Base-by-base conservation (phyloP, 441 rosid genomes). In the Erodium trifolium region DNA sequence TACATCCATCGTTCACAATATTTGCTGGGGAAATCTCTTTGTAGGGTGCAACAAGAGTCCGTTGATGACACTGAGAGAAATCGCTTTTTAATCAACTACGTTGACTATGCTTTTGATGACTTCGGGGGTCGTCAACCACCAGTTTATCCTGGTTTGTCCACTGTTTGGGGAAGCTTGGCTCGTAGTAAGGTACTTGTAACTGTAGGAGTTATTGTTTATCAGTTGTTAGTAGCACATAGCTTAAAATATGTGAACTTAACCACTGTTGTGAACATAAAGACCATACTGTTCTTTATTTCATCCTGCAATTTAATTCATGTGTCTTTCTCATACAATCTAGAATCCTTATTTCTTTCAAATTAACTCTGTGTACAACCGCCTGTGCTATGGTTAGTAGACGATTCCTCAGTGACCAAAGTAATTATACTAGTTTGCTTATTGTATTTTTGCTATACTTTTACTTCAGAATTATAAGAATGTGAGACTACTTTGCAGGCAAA, bases 161-260 rank as follows among this genome's bases (percentile, higher is more conserved):
- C 98, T 53, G 99, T 95, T 43, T 95, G 98, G 98, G 98, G 99
- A 73, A 95, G 99, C 85, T 84, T 95, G 81, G 99, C 99, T 78
- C 93, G 99, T 72, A 95, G 99, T 81, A 95, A 95, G 98, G 99
- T 92, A 78, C 55, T 55, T 60, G 66, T 72, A 65, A 68, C 63
- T 53, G 34, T 57, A 14, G 35, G 49, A 18, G 18, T 57, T 12
- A 66, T 39, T 16, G n/a, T 71, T 69, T 13, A 12, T 11, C 13
- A 12, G 65, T 62, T 31, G 65, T 2, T 49, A 49, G 17, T 49
- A 49, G 62, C 62, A 12, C 65, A 62, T 62, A 35, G n/a, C 65
- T 12, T 62, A 27, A 62, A 62, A n/a, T 62, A 62, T 27, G 16
- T 29, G 37, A 62, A 62, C 35, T 11, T 60, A 19, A 11, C 13